A percentile compares a stretch with the other conserved stretches of the same genome.
Conservation (phyloP, 2,329 filamentous ascomycete species). For the Verticillium nubilum region DNA sequence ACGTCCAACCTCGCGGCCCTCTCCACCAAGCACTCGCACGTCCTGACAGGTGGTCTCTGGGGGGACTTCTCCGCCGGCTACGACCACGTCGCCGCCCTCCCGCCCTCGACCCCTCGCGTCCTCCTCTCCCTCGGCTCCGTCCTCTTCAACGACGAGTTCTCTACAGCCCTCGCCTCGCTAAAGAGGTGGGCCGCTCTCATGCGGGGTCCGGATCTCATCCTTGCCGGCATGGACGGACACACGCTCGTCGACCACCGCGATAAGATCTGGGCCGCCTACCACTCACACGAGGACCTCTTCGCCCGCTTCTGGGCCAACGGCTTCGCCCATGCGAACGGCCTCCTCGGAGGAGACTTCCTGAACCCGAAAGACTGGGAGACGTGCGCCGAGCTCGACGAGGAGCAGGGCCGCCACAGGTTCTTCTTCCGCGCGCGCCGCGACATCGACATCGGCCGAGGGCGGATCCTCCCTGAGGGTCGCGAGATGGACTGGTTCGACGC, state of each 20-base stretch:
- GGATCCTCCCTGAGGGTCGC: slow-evolving; percentile 22
- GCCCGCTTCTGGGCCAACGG: slow-evolving; percentile 32
- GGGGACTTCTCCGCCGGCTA: slow-evolving; percentile 32
- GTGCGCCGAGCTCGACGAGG: slow-evolving; percentile 26
- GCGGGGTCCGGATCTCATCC: slow-evolving; percentile 26
- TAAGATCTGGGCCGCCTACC: slow-evolving; percentile 35
- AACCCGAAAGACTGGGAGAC: slow-evolving; percentile 31
- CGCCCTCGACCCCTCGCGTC: slow-evolving; percentile 1
- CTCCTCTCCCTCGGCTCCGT: slow-evolving; percentile 36
- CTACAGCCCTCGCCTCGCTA: slow-evolving; percentile 26
- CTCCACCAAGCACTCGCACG: slow-evolving; percentile 21
- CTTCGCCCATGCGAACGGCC: slow-evolving; percentile 29
- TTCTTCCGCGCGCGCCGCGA: slow-evolving; percentile 30
- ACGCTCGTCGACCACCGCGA: slow-evolving; percentile 21
- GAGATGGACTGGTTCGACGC: slow-evolving; percentile 39
- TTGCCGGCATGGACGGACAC: slow-evolving; percentile 37
- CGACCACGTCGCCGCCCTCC: slow-evolving; percentile 18
- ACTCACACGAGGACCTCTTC: slow-evolving; percentile 28
- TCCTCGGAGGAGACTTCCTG: slow-evolving; percentile 26
- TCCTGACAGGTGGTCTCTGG: slow-evolving; percentile 32
- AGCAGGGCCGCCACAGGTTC: slow-evolving; percentile 32
- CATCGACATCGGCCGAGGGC: slow-evolving; percentile 16
- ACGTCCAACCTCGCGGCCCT: slow-evolving; percentile 26
- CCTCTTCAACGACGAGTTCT: slow-evolving; percentile 34
- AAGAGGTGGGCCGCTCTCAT: slow-evolving; percentile 29